Percentiles rank a stretch among this genome's conserved stretches.
phyloP scores from a whole-genome alignment of 164 flowering plant species.

The Malania oleifera region DNA sequence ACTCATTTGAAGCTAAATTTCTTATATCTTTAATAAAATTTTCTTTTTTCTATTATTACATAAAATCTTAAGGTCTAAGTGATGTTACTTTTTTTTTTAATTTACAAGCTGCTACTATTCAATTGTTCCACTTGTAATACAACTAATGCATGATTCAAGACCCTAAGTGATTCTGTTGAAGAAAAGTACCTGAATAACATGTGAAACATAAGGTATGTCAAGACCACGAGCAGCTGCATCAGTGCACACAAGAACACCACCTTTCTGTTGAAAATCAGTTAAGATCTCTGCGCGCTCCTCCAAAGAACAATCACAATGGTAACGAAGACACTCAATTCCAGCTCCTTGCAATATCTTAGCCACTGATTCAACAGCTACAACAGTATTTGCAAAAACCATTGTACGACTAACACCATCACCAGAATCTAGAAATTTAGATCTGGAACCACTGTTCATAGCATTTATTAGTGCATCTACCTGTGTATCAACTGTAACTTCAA shows the following conservation, averaged over 20 bases:
- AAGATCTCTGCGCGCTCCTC: constrained; percentile 69
- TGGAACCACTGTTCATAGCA: constrained; percentile 52
- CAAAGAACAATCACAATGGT: constrained; percentile 65
- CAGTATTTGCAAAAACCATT: constrained; percentile 98
- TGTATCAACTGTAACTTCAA: constrained; percentile 70
- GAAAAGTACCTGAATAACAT: constrained; percentile 82
- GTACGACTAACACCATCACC: constrained; percentile 44
- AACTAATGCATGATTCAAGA: too few relatives aligned
- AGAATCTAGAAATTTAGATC: constrained; percentile 16
- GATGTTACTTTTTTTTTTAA: too few relatives aligned
- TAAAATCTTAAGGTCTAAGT: too few relatives aligned
- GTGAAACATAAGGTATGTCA: constrained; percentile 81
- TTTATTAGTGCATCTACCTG: constrained; percentile 81
- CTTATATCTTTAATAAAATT: too few relatives aligned
- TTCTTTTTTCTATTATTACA: too few relatives aligned
- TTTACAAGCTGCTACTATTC: too few relatives aligned
- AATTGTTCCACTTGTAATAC: too few relatives aligned
- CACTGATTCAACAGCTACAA: constrained; percentile 87
- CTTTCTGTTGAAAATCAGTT: constrained; percentile 56
- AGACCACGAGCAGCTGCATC: constrained; percentile 99
- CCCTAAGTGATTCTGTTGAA: too few relatives aligned
- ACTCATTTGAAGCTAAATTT: too few relatives aligned
- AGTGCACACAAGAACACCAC: constrained; percentile 92
- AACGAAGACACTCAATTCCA: constrained; percentile 62
- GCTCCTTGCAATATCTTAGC: constrained; percentile 61